These are phyloP conservation scores for Vaccinium myrtillus DNA, from an alignment of 148 eudicot genomes.

Conservation along the genomic window DNA sequence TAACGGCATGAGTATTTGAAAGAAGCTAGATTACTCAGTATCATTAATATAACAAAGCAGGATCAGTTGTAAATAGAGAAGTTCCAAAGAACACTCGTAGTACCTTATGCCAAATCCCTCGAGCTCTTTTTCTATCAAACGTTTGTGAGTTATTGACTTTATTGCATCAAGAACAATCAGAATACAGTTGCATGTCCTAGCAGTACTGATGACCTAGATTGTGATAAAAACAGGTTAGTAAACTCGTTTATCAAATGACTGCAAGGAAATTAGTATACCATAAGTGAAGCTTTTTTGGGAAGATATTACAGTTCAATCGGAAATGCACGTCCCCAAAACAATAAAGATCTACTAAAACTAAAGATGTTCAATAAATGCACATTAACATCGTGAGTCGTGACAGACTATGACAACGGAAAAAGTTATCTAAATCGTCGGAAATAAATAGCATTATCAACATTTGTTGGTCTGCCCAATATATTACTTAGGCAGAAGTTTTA, in stretches of 20 bases:
- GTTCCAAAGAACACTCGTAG: background rate
- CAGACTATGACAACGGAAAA: too few species aligned
- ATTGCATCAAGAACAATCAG: constrained; percentile 96
- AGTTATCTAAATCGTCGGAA: too few species aligned
- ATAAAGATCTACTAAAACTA: background rate
- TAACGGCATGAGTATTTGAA: too few species aligned
- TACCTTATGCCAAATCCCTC: constrained; percentile 99
- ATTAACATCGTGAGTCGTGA: too few species aligned
- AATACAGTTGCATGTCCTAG: constrained; percentile 93
- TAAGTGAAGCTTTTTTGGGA: too few species aligned
- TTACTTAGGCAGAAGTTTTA: background rate
- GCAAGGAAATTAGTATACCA: background rate
- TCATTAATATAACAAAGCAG: background rate
- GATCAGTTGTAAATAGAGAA: too few species aligned
- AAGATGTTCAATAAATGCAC: too few species aligned
- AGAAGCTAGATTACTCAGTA: too few species aligned
- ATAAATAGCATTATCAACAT: too few species aligned
- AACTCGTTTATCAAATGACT: background rate
- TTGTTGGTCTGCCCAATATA: too few species aligned
- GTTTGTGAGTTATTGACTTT: constrained; percentile 97
- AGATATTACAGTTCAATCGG: too few species aligned
- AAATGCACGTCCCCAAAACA: background rate
- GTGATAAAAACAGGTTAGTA: background rate
- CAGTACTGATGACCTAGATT: constrained; percentile 93
- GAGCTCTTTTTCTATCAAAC: constrained; percentile 95